Evolutionary conservation across 805 yeast genomes (phyloP), one percentile per base, ranked within the genome.

Genomic region (Pichia paraexigua): DNA sequence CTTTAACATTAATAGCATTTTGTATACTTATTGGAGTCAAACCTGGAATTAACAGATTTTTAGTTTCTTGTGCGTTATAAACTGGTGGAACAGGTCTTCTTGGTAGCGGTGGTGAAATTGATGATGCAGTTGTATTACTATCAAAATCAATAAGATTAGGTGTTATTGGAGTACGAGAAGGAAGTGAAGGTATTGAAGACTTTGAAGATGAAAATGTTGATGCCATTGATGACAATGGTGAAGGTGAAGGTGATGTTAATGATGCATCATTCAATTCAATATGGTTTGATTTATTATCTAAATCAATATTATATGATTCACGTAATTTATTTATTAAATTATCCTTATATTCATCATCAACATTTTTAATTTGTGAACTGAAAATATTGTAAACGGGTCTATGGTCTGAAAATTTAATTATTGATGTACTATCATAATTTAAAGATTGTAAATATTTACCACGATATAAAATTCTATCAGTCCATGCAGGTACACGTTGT

Each of bases 401-500:
- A 65, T 94, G 99, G 63, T 94, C 99, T 50, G 97, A 88, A 52
- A 83, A 75, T 51, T 63, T 63, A 42, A 92, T 66, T 22, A 67
- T 68, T 57, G 79, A 79, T 1, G 82, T 81, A 47, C 85, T 78
- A 50, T 82, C 78, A 64, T 94, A 94, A 48, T 81, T 80, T 55
- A 82, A 63, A 45, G 88, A 94, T 41, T 72, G 68, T 42, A 90
- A 60, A 18, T 69, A 69, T 5, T 71, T 65, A 40, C 95, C 89
- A 53, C 76, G 73, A 60, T 75, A 83, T 46, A 92, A 70, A 50
- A 88, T 84, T 61, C 99, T 74, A 66, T 92, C 99, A 0, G 98
- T 92, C 97, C 98, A 92, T 0, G 97, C 85, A 1, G 99, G 99
- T 5, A 87, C 83, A 59, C 99, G 76, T 56, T 85, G 92, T 64